These are phyloP conservation scores for Eucalyptus erythrocorys DNA, from an alignment of 345 rosid species.

Conservation along the genomic window DNA sequence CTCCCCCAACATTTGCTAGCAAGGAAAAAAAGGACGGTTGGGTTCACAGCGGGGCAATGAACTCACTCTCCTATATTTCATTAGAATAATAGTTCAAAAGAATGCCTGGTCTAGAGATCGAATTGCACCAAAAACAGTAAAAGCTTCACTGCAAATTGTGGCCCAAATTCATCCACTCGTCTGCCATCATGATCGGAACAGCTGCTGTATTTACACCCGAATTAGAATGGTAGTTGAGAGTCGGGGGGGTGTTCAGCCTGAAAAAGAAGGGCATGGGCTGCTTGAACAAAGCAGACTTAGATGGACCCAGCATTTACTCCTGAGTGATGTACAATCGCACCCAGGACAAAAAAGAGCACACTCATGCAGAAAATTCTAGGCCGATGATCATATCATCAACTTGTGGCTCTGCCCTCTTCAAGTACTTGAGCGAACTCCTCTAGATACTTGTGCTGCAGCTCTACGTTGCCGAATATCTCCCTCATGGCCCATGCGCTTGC, in stretches of 20 bases:
- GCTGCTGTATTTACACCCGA: no score
- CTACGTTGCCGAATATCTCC: neutral
- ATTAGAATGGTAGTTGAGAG: no score
- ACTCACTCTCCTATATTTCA: neutral
- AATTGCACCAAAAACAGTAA: neutral
- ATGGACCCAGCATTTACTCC: no score
- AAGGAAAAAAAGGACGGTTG: no score
- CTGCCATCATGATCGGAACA: no score
- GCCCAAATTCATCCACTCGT: neutral
- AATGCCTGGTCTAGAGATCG: neutral
- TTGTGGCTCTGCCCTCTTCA: neutral
- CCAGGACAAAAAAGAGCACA: accelerated
- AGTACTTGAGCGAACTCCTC: neutral
- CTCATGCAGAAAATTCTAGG: neutral
- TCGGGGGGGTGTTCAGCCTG: no score
- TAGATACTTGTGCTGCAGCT: neutral
- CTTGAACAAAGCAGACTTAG: no score
- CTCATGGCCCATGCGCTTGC: conserved; percentile 6
- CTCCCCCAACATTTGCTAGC: no score
- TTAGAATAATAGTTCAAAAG: neutral
- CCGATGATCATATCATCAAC: neutral
- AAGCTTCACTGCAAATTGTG: neutral
- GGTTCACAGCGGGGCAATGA: no score
- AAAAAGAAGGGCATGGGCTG: accelerated
- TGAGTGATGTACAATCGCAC: neutral